These are phyloP conservation scores for Thozetella sp. DNA, from an alignment of 495 filamentous ascomycete species.

Conservation along the genomic window DNA sequence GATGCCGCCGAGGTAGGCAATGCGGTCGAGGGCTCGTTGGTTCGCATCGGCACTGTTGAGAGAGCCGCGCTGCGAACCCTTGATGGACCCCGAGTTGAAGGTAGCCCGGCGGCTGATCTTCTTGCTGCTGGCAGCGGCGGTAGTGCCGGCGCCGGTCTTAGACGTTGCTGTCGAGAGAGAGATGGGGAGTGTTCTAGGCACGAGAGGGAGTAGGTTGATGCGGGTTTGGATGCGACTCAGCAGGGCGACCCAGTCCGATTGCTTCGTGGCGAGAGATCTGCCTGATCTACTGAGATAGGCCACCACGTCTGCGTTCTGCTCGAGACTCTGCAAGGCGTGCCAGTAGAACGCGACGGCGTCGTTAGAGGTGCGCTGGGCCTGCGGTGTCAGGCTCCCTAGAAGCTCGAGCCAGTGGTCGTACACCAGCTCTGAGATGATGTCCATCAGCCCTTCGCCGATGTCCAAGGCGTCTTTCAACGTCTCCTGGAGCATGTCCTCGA, in stretches of 20 bases:
- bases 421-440: constrained; percentile 22
- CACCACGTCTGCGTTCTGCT: constrained; percentile 25
- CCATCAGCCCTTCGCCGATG: constrained; percentile 4
- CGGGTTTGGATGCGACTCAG: constrained; percentile 21
- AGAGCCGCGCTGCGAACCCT: neutral
- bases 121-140: neutral
- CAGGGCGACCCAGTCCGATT: constrained; percentile 23
- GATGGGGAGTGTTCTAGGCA: neutral
- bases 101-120: neutral
- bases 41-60: constrained; percentile 20
- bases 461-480: constrained; percentile 9
- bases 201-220: constrained; percentile 5
- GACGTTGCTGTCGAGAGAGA: neutral
- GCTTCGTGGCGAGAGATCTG: neutral
- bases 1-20: constrained; percentile 42
- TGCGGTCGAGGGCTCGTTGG: constrained; percentile 37
- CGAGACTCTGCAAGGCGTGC: constrained; percentile 28
- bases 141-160: neutral
- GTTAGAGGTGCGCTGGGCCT: neutral
- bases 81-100: constrained; percentile 4
- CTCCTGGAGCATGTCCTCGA: constrained; percentile 24
- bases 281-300: neutral
- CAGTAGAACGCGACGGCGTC: constrained; percentile 17
- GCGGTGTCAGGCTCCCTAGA: constrained; percentile 25
- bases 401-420: constrained; percentile 34